Evolutionary conservation across 2,329 filamentous ascomycete species (phyloP), one percentile per base, ranked within the genome.

Genomic region (Aspergillus pseudoviridinutans): DNA sequence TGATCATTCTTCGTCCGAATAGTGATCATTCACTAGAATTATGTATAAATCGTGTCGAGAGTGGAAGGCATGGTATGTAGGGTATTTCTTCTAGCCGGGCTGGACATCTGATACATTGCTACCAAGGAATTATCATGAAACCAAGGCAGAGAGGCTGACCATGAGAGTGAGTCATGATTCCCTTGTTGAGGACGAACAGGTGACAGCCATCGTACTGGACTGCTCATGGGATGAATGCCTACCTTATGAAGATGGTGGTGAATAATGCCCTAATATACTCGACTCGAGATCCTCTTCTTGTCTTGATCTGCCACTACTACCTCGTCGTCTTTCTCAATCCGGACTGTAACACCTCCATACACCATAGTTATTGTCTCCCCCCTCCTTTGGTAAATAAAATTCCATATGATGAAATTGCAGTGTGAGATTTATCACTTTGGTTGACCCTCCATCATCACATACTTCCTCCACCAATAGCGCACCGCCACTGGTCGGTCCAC

Each of bases 261-360:
- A 56, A 55, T 53, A 58, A 35, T 57, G 14, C 32, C 32, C 14
- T 64, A 55, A 58, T 51, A 51, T 53, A 46, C 42, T 24, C 24
- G 9, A 22, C 42, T 46, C 12, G 32, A 17, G 32, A 17, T 35
- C 32, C 12, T 32, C 41, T 10, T 46, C n/a, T 46, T 46, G 41
- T 44, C 10, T 5, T 27, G 20, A 25, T 47, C 44, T 10, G 22
- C 44, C 22, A 25, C 44, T n/a, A 22, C 22, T 47, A 24, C 44
- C 10, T 47, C 24, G 1, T 24, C 42, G 4, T 24, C 62, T 52
- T 62, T 53, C 59, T 58, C 51, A 49, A 55, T 56, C 56, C 57
- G 55, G 58, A 58, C 61, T 64, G 66, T 69, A 64, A 61, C 56
- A 66, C 66, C 60, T 63, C 63, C 59, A 61, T 63, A 51, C 44